Conservation (phyloP, 139 green algal species). For the Ostreobium quekettii region DNA sequence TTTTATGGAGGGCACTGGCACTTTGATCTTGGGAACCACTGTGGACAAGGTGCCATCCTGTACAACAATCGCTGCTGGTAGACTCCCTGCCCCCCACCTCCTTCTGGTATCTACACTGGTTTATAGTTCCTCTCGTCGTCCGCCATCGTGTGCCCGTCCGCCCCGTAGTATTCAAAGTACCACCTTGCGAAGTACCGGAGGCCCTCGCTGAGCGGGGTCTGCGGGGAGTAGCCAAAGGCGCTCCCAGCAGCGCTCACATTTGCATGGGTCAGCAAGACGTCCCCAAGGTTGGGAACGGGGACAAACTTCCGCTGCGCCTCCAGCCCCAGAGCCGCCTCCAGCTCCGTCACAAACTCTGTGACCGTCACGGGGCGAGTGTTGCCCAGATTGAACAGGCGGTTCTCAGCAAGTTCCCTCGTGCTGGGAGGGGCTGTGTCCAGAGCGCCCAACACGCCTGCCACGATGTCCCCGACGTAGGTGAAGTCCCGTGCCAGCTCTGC, state of each 20-base stretch:
- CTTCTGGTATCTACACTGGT: no score
- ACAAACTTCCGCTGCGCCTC: constrained; percentile 43
- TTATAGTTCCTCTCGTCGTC: constrained; percentile 25
- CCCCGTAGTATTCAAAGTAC: constrained; percentile 53
- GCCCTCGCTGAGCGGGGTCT: constrained; percentile 34
- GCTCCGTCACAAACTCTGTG: constrained; percentile 46
- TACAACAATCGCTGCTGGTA: no score
- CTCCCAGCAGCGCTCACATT: constrained; percentile 46
- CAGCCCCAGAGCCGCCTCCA: constrained; percentile 49
- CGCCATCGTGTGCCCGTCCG: constrained; percentile 15
- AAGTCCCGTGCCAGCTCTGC: constrained; percentile 58
- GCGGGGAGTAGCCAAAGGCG: constrained; percentile 34
- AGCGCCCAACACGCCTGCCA: constrained; percentile 44
- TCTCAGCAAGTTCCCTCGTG: constrained; percentile 21
- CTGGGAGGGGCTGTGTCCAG: constrained; percentile 40
- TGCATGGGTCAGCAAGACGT: constrained; percentile 68
- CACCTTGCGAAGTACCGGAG: constrained; percentile 54
- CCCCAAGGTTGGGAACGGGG: constrained; percentile 48
- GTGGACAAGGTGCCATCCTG: no score
- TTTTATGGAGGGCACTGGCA: no score
- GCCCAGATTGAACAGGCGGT: constrained; percentile 8
- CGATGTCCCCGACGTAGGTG: constrained; percentile 75
- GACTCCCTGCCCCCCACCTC: no score
- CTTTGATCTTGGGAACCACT: no score
- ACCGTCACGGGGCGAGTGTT: constrained; percentile 67